Percentiles rank a stretch among this genome's conserved stretches.
phyloP scores from a whole-genome alignment of 2,329 filamentous ascomycete species.

The Aureobasidium zeae region DNA sequence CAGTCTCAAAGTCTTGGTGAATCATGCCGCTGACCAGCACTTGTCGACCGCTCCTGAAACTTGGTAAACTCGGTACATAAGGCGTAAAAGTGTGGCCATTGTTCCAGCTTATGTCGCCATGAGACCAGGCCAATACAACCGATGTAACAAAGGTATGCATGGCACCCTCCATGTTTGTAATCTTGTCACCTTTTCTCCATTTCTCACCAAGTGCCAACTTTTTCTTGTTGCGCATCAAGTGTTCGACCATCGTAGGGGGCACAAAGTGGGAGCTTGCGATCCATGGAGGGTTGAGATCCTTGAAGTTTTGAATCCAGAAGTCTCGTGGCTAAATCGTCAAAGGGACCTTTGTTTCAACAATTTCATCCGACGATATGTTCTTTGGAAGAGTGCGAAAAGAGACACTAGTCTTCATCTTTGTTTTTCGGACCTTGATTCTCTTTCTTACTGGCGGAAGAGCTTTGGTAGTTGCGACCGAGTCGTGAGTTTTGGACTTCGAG shows the following conservation, averaged over 20 bases:
- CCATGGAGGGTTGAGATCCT: constrained; percentile 4
- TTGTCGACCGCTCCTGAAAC: not conserved
- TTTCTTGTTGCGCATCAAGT: constrained; percentile 8
- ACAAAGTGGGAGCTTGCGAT: constrained; percentile 3
- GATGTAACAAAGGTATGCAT: constrained; percentile 11
- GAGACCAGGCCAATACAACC: constrained; percentile 4
- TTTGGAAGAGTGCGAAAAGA: not conserved
- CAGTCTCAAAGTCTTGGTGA: constrained; percentile 10
- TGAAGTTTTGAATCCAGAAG: not conserved
- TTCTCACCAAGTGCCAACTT: not conserved
- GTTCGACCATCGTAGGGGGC: not conserved
- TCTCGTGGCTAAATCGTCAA: not conserved
- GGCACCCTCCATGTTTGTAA: constrained; percentile 14
- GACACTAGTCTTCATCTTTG: not conserved
- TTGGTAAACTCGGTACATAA: not conserved
- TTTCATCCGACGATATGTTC: not conserved
- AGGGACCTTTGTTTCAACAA: not conserved
- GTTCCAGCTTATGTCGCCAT: constrained; percentile 2
- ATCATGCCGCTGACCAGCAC: constrained; percentile 9
- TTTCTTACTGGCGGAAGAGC: too few species aligned
- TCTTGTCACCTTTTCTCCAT: constrained; percentile 6
- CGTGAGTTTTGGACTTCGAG: not conserved
- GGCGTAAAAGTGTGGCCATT: constrained; percentile 1
- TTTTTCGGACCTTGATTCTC: too few species aligned
- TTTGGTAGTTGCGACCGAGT: not conserved